These are phyloP conservation scores for Clonostachys solani DNA, from an alignment of 2,329 filamentous ascomycete species.

Conservation along the genomic window DNA sequence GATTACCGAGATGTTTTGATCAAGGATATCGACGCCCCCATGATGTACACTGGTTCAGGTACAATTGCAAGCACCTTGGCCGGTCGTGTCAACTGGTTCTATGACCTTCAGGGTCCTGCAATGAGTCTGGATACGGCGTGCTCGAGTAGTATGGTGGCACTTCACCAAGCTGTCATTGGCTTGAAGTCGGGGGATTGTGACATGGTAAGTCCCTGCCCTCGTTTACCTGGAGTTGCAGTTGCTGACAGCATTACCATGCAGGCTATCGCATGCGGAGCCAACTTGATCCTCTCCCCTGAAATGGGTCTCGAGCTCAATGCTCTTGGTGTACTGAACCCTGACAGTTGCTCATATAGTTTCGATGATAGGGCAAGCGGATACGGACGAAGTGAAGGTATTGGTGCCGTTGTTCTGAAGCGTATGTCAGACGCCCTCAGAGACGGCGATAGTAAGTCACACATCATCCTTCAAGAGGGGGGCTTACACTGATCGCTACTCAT, in stretches of 20 bases:
- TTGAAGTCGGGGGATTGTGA: constrained; percentile 24
- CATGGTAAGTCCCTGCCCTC: neutral
- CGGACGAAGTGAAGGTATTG: constrained; percentile 36
- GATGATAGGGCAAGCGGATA: constrained; percentile 1
- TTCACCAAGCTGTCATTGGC: constrained; percentile 43
- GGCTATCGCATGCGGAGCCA: constrained; percentile 10
- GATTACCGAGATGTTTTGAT: constrained; percentile 8
- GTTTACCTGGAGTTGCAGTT: neutral
- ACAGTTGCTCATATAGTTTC: constrained; percentile 6
- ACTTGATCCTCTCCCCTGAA: constrained; percentile 9
- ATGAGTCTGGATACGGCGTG: constrained; percentile 47
- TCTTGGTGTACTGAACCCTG: constrained; percentile 5
- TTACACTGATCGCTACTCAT: constrained; percentile 53
- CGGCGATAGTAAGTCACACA: constrained; percentile 35
- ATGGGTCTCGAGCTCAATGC: constrained; percentile 5
- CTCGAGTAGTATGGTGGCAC: constrained; percentile 38
- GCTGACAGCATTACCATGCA: neutral
- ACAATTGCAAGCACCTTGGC: constrained; percentile 35
- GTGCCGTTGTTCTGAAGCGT: constrained; percentile 43
- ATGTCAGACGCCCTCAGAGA: constrained; percentile 37
- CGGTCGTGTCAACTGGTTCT: constrained; percentile 48
- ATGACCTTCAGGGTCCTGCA: constrained; percentile 45
- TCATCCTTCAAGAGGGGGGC: constrained; percentile 40
- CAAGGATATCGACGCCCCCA: too few relatives aligned
- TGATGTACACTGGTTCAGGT: constrained; percentile 10